These are phyloP conservation scores for Craterostigma plantagineum DNA, from an alignment of 257 asterid species.

Conservation along the genomic window DNA sequence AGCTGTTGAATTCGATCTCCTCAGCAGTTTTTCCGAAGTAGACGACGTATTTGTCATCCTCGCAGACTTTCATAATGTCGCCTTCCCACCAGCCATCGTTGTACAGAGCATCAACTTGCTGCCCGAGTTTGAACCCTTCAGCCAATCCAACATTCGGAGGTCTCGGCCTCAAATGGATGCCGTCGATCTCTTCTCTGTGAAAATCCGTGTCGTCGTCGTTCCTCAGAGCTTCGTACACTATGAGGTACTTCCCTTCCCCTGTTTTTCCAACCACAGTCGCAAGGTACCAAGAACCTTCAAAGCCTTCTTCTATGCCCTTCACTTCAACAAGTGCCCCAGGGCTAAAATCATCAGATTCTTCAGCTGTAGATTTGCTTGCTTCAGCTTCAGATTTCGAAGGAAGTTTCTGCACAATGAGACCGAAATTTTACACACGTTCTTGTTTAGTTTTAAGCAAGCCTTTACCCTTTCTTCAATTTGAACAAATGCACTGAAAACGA, in stretches of 20 bases:
- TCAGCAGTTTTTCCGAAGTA: constrained; percentile 20
- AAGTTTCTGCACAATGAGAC: constrained; percentile 16
- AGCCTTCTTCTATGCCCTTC: constrained; percentile 42
- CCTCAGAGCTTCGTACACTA: constrained; percentile 31
- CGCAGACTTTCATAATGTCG: constrained; percentile 18
- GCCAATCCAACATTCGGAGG: constrained; percentile 30
- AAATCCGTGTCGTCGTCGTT: constrained; percentile 26
- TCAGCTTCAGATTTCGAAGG: constrained; percentile 5
- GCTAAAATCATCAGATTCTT: constrained; percentile 15
- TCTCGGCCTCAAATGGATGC: constrained; percentile 32
- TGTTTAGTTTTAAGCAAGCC: too few species aligned
- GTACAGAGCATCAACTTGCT: constrained; percentile 31
- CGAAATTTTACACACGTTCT: too few species aligned
- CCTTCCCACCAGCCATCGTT: constrained; percentile 54
- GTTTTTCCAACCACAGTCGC: constrained; percentile 21
- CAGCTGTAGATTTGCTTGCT: constrained; percentile 10
- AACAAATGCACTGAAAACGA: background rate
- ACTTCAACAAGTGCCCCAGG: constrained; percentile 40
- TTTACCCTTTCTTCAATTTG: too few species aligned
- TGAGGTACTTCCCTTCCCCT: constrained; percentile 18
- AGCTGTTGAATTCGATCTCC: constrained; percentile 17
- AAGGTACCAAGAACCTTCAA: constrained; percentile 51
- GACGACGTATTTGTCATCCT: constrained; percentile 19
- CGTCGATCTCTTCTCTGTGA: constrained; percentile 43
- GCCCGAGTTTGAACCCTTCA: constrained; percentile 17